Evolutionary conservation across 495 filamentous ascomycete species (phyloP).

Genomic region (Aspergillus saccharolyticus): DNA sequence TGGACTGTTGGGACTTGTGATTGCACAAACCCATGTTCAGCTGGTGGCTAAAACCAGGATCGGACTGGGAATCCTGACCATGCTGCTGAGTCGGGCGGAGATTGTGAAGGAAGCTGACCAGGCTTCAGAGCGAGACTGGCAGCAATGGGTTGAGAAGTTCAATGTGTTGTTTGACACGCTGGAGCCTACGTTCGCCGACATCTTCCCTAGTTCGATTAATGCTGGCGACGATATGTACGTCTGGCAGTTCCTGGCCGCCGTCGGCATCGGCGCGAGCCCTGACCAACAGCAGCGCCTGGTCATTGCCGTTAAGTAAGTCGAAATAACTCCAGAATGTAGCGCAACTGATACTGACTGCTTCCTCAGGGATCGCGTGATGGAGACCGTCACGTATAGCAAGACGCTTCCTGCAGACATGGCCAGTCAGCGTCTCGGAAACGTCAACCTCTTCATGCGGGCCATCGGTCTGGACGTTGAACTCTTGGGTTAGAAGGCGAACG

Average conservation of each 20-base stretch:
- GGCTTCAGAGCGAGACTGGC: constrained; percentile 66
- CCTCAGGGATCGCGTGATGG: constrained; percentile 85
- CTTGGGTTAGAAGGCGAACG: constrained; percentile 53
- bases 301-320: constrained; percentile 78
- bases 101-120: constrained; percentile 76
- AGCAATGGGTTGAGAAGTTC: constrained; percentile 78
- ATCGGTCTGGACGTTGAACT: constrained; percentile 96
- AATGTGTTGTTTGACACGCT: constrained; percentile 80
- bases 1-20: constrained; percentile 78
- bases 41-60: constrained; percentile 75
- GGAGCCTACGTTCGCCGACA: constrained; percentile 72
- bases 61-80: constrained; percentile 84
- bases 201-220: constrained; percentile 82
- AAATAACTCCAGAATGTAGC: background rate
- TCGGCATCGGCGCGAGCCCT: constrained; percentile 85
- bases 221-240: constrained; percentile 87
- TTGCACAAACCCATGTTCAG: constrained; percentile 74
- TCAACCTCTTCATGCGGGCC: constrained; percentile 97
- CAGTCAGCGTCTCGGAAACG: constrained; percentile 74
- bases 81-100: constrained; percentile 91
- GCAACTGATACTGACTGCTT: constrained; percentile 15
- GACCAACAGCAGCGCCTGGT: constrained; percentile 93
- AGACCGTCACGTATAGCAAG: constrained; percentile 82
- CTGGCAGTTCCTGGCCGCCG: constrained; percentile 94
- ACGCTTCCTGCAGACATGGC: constrained; percentile 82